Conservation (phyloP, 352 stramenopile genomes). For the Globisporangium ultimum region DNA sequence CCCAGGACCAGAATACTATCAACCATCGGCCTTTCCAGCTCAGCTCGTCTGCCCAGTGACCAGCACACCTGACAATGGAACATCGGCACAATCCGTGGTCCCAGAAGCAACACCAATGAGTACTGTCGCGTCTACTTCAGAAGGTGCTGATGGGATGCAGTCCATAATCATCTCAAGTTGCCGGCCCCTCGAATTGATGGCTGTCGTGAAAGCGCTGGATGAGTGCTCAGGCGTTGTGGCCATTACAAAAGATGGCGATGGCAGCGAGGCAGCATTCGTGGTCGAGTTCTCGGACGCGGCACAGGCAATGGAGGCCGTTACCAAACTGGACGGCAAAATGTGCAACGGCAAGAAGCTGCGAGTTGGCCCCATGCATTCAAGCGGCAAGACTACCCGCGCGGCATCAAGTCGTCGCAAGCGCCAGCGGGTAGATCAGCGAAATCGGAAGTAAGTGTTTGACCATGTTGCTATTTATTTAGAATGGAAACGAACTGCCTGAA, state of each 20-base stretch:
- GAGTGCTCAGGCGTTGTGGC: constrained; percentile 48
- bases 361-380: constrained; percentile 12
- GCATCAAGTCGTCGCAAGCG: constrained; percentile 58
- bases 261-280: constrained; percentile 31
- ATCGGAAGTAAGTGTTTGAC: constrained; percentile 8
- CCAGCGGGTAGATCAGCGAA: constrained; percentile 50
- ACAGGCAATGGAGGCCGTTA: constrained; percentile 34
- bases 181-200: constrained; percentile 42
- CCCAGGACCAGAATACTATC: constrained; percentile 6
- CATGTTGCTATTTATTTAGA: not conserved
- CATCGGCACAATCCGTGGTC: not conserved
- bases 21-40: not conserved
- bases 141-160: constrained; percentile 4
- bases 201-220: constrained; percentile 41
- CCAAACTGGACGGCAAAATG: constrained; percentile 45
- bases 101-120: not conserved
- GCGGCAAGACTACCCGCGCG: constrained; percentile 12
- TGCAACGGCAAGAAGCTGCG: constrained; percentile 56
- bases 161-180: constrained; percentile 51
- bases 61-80: not conserved
- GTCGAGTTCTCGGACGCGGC: constrained; percentile 50
- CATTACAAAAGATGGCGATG: constrained; percentile 42
- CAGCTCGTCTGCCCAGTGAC: not conserved
- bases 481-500: not conserved
- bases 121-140: not conserved